A percentile compares a stretch with the other conserved stretches of the same genome.
Conservation (phyloP, 163 green algal genomes). For the Chlamydomonas reinhardtii region DNA sequence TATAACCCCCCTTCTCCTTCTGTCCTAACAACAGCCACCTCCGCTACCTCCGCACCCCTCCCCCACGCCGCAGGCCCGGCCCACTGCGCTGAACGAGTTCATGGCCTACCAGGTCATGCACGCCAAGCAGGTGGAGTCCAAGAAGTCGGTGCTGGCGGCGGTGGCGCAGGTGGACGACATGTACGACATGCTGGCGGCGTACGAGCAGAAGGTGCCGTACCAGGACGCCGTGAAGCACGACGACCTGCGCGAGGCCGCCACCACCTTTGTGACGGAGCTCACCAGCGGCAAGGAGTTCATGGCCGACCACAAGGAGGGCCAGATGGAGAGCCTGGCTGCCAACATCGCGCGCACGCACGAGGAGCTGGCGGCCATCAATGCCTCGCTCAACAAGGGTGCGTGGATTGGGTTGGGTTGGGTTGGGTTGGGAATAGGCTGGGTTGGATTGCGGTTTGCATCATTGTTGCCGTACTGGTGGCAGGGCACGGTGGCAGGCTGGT, state of each 20-base stretch:
- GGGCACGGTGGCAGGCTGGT: too few species aligned
- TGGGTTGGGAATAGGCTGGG: not conserved
- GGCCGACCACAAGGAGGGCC: conserved; percentile 77
- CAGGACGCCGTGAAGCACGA: conserved; percentile 65
- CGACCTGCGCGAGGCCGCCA: conserved; percentile 49
- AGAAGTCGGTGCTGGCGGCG: conserved; percentile 68
- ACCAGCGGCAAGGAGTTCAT: conserved; percentile 78
- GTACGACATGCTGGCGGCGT: conserved; percentile 86
- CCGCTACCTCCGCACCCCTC: too few species aligned
- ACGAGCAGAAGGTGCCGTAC: conserved; percentile 82
- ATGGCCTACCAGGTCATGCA: conserved; percentile 78
- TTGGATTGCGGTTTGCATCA: too few species aligned
- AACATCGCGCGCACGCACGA: conserved; percentile 73
- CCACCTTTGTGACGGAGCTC: conserved; percentile 62
- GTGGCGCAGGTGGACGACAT: conserved; percentile 84
- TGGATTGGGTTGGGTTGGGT: not conserved
- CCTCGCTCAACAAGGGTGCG: conserved; percentile 64
- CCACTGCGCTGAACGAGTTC: conserved; percentile 81
- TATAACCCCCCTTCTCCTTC: too few species aligned
- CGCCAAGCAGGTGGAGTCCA: conserved; percentile 64
- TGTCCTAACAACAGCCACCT: too few species aligned
- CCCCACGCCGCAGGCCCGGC: conserved; percentile 51
- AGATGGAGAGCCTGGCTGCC: conserved; percentile 66
- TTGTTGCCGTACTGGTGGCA: too few species aligned
- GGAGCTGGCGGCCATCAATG: conserved; percentile 67